phyloP scores from a whole-genome alignment of 768 basidiomycete species.

The Suillus clintonianus region DNA sequence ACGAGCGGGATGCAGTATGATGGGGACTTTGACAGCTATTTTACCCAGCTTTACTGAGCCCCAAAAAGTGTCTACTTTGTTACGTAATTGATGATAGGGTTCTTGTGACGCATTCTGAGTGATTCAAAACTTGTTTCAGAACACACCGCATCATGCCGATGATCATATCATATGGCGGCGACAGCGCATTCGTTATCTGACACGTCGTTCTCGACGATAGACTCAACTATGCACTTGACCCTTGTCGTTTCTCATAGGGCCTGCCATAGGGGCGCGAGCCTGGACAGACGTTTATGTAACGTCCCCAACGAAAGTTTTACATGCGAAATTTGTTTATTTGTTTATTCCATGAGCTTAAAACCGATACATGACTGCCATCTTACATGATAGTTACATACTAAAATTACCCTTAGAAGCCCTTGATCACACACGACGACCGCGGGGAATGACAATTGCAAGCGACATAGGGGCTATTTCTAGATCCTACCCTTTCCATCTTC shows the following conservation, averaged over 20 bases:
- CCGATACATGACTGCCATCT: background rate
- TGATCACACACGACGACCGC: background rate
- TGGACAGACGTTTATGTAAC: conserved; percentile 7
- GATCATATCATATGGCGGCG: too few species aligned
- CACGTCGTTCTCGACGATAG: background rate
- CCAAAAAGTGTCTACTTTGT: conserved; percentile 34
- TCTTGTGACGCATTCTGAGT: background rate
- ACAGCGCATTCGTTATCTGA: background rate
- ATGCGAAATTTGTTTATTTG: background rate
- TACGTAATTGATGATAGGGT: conserved; percentile 22
- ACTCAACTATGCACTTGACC: background rate
- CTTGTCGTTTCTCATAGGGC: background rate
- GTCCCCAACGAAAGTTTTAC: conserved; percentile 6
- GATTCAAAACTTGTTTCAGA: background rate
- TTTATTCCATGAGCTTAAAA: background rate
- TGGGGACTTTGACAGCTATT: conserved; percentile 18
- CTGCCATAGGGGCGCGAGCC: background rate
- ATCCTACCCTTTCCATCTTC: background rate
- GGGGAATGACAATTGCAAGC: background rate
- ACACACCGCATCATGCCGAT: too few species aligned
- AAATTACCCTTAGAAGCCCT: background rate
- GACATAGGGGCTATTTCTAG: background rate
- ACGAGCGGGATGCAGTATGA: conserved; percentile 6
- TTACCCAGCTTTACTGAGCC: conserved; percentile 19
- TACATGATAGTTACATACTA: background rate